Conservation (phyloP, 805 yeast genomes). For the Schwanniomyces vanrijiae region DNA sequence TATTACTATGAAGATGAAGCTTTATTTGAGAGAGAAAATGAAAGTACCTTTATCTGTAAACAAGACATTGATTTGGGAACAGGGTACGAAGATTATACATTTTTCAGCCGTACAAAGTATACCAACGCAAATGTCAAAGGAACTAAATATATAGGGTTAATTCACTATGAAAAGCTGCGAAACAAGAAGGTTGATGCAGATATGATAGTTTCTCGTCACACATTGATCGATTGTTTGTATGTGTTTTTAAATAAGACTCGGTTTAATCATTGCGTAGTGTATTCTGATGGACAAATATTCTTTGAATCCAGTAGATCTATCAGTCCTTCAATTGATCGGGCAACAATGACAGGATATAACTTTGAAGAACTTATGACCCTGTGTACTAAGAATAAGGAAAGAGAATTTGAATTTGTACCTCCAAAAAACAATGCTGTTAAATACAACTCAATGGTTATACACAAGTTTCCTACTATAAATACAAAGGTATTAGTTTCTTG, state of each 20-base stretch:
- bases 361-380: conserved; percentile 7
- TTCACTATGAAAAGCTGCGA: conserved; percentile 1
- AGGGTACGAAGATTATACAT: conserved; percentile 3
- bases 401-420: conserved; percentile 1
- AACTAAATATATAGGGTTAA: conserved; percentile 6
- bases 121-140: conserved; percentile 6
- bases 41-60: not conserved
- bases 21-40: conserved; percentile 1
- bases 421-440: conserved; percentile 6
- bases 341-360: conserved; percentile 9
- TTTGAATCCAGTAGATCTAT: conserved; percentile 5
- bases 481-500: conserved; percentile 6
- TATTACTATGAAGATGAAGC: conserved; percentile 1
- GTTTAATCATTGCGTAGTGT: conserved; percentile 4
- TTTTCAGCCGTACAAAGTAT: conserved; percentile 2
- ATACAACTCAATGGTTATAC: conserved; percentile 8
- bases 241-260: conserved; percentile 1
- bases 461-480: conserved; percentile 3
- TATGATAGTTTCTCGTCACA: conserved; percentile 8
- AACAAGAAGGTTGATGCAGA: conserved; percentile 2
- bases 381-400: not conserved
- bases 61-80: conserved; percentile 4
- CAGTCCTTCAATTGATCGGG: not conserved
- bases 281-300: conserved; percentile 6
- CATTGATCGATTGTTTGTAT: conserved; percentile 5